These are phyloP conservation scores for Tricladium varicosporioides DNA, from an alignment of 2,329 filamentous ascomycete species.

Conservation along the genomic window DNA sequence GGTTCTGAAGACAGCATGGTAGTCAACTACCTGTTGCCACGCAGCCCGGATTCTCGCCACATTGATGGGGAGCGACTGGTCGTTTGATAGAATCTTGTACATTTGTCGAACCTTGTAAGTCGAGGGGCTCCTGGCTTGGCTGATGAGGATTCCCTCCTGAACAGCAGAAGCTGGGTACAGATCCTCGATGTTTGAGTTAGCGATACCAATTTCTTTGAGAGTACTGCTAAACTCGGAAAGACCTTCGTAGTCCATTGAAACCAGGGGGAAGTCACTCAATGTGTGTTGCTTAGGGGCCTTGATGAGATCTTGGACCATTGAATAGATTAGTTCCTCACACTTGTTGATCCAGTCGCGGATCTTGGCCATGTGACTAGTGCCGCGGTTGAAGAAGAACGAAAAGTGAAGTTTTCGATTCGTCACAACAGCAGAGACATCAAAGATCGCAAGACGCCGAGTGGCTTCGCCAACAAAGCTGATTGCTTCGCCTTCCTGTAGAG, in stretches of 20 bases:
- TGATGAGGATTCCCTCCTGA: conserved; percentile 10
- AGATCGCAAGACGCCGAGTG: conserved; percentile 1
- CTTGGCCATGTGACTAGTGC: conserved; percentile 4
- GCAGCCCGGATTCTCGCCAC: background rate
- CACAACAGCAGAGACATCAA: conserved; percentile 14
- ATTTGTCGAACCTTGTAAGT: background rate
- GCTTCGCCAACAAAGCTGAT: conserved; percentile 4
- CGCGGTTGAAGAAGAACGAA: conserved; percentile 9
- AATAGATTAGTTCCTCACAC: conserved; percentile 15
- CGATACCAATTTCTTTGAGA: conserved; percentile 1
- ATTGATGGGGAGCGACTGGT: background rate
- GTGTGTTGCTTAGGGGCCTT: background rate
- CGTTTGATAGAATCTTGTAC: background rate
- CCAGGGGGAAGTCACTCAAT: conserved; percentile 15
- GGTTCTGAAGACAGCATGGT: conserved; percentile 8
- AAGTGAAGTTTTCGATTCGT: conserved; percentile 5
- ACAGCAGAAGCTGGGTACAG: conserved; percentile 9
- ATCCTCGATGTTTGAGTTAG: conserved; percentile 5
- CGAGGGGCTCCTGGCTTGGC: conserved; percentile 16
- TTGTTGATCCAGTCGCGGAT: conserved; percentile 8
- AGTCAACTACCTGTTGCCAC: conserved; percentile 2
- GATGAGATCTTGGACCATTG: background rate
- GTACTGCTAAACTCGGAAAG: background rate
- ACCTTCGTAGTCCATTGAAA: conserved; percentile 7
- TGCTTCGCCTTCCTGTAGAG: background rate